These are phyloP conservation scores for Hyphopichia khmerensis DNA, from an alignment of 1,139 yeast genomes.

Conservation along the genomic window DNA sequence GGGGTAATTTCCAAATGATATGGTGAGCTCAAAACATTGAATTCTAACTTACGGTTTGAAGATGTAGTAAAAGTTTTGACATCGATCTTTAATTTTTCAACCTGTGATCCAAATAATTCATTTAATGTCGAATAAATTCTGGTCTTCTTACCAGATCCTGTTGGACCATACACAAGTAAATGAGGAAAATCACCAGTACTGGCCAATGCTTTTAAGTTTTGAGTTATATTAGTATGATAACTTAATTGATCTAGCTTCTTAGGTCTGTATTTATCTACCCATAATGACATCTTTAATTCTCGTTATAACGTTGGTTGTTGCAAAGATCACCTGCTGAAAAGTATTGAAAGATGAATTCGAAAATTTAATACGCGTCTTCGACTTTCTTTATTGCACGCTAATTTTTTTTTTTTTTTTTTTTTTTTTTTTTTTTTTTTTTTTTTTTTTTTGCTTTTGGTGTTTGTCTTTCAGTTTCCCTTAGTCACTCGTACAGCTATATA, in stretches of 20 bases:
- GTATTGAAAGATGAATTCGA: no score
- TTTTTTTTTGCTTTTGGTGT: no score
- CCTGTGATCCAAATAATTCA: constrained; percentile 80
- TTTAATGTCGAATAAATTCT: constrained; percentile 79
- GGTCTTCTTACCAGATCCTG: constrained; percentile 97
- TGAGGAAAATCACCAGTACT: constrained; percentile 90
- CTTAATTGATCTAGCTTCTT: constrained; percentile 59
- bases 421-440: no score
- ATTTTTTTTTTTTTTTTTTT: no score
- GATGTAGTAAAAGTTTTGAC: constrained; percentile 80
- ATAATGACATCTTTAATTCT: constrained; percentile 66
- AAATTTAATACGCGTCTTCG: no score
- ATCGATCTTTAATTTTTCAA: constrained; percentile 83
- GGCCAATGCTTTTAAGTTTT: constrained; percentile 62
- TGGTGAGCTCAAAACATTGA: constrained; percentile 87
- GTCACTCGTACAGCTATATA: no score
- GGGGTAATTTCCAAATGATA: constrained; percentile 95
- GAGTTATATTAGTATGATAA: constrained; percentile 66
- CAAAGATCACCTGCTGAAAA: no score
- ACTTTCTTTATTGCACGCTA: no score
- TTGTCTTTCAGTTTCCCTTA: no score
- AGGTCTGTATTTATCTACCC: constrained; percentile 97
- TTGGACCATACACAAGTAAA: constrained; percentile 87
- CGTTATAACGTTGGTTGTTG: not conserved
- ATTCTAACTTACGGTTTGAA: constrained; percentile 73